These are phyloP conservation scores for Saccharomycopsis fermentans DNA, from an alignment of 805 yeast genomes.

Conservation along the genomic window DNA sequence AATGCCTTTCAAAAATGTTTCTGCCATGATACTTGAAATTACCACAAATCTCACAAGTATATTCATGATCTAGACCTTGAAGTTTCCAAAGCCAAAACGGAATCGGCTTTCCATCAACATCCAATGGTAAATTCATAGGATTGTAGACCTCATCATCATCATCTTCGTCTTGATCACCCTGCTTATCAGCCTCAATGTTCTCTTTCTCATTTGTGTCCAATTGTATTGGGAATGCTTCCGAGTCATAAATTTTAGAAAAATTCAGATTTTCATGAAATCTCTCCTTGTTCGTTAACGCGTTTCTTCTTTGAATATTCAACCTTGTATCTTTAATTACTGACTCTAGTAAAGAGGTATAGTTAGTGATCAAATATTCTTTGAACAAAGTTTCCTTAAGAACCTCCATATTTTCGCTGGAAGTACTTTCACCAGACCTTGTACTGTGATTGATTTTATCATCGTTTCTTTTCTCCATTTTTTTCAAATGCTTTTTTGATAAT, in stretches of 20 bases:
- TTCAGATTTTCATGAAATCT: conserved; percentile 39
- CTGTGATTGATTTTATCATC: neutral
- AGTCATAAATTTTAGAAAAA: conserved; percentile 20
- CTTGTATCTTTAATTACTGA: conserved; percentile 40
- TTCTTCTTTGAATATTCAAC: conserved; percentile 51
- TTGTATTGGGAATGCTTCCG: conserved; percentile 14
- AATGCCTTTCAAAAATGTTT: conserved; percentile 61
- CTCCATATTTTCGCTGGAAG: neutral
- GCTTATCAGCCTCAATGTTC: conserved; percentile 22
- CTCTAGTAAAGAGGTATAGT: conserved; percentile 30
- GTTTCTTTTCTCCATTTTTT: conserved; percentile 27
- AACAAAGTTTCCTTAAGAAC: conserved; percentile 15
- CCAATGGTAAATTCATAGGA: conserved; percentile 61
- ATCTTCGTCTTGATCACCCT: conserved; percentile 21
- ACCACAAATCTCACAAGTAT: conserved; percentile 82
- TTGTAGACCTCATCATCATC: conserved; percentile 30
- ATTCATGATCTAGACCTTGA: conserved; percentile 70
- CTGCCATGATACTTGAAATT: conserved; percentile 65
- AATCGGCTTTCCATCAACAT: conserved; percentile 84
- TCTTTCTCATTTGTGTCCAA: conserved; percentile 19
- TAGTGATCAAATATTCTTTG: conserved; percentile 32
- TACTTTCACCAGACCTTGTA: neutral
- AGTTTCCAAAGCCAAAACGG: conserved; percentile 90
- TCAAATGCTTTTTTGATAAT: conserved; percentile 63
- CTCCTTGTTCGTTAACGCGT: conserved; percentile 64